phyloP scores from a whole-genome alignment of 208 protist genomes.

The Acanthamoeba rhysodes region DNA sequence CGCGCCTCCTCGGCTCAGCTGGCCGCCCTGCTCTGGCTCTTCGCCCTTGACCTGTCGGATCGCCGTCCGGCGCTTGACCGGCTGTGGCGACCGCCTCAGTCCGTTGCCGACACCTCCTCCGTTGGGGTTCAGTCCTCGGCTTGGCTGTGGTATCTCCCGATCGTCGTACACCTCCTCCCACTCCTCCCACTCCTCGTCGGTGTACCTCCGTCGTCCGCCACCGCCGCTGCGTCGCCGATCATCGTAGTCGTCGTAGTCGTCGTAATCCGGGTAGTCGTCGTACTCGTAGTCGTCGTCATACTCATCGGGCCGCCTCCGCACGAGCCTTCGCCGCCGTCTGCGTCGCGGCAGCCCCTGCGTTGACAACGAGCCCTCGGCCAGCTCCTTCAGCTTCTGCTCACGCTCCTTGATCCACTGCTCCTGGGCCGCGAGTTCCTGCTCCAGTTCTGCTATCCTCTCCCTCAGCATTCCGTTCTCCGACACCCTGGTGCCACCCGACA shows the following conservation, averaged over 20 bases:
- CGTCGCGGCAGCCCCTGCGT: neutral
- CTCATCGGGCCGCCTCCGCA: neutral
- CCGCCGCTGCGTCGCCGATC: neutral
- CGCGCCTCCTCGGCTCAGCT: neutral
- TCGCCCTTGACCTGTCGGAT: neutral
- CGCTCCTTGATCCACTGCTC: neutral
- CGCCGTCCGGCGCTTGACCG: neutral
- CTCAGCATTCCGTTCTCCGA: slow-evolving; percentile 10
- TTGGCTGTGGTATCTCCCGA: neutral
- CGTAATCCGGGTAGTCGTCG: neutral
- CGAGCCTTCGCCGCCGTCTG: neutral
- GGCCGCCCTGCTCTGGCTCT: neutral
- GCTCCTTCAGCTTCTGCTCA: neutral
- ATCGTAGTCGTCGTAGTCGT: neutral
- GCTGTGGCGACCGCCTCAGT: neutral
- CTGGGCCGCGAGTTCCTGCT: neutral
- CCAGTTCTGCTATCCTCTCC: neutral
- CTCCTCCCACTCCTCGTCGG: neutral
- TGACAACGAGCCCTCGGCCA: neutral
- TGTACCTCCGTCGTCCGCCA: neutral
- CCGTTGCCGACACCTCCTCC: too few species aligned
- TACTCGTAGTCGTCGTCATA: neutral
- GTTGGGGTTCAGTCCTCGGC: neutral
- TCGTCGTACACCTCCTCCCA: neutral
- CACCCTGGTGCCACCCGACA: neutral